Conservation (phyloP, 2,329 filamentous ascomycete genomes). For the Ophiosphaerella korrae region DNA sequence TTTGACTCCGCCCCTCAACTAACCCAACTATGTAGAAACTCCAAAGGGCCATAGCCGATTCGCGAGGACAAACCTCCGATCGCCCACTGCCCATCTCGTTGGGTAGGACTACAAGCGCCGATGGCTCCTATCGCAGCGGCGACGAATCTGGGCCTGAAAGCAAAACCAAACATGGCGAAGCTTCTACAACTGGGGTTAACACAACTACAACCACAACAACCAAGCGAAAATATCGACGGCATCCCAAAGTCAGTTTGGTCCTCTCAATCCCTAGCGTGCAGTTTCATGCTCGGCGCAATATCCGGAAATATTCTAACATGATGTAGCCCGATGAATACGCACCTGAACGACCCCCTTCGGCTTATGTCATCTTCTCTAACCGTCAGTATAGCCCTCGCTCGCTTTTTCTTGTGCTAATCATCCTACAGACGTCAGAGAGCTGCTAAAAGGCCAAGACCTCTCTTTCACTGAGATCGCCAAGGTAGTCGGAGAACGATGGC, state of each 20-base stretch:
- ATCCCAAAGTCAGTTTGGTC: slow-evolving; percentile 67
- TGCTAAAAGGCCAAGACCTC: slow-evolving; percentile 74
- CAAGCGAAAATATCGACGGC: slow-evolving; percentile 78
- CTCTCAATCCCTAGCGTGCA: neutral
- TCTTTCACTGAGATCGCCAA: slow-evolving; percentile 86
- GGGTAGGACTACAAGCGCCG: slow-evolving; percentile 57
- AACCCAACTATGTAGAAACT: slow-evolving; percentile 64
- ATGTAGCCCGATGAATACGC: slow-evolving; percentile 75
- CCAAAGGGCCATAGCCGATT: slow-evolving; percentile 80
- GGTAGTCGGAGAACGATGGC: slow-evolving; percentile 81
- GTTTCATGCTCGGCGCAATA: neutral
- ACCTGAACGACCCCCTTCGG: slow-evolving; percentile 78
- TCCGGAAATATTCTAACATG: slow-evolving; percentile 16
- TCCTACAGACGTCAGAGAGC: slow-evolving; percentile 71
- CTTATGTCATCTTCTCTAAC: slow-evolving; percentile 85
- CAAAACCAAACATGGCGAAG: slow-evolving; percentile 51
- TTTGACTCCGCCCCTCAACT: neutral
- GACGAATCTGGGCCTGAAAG: slow-evolving; percentile 56
- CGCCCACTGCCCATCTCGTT: slow-evolving; percentile 44
- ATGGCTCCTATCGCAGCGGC: slow-evolving; percentile 60
- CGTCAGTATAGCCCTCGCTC: slow-evolving; percentile 58
- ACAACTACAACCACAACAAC: slow-evolving; percentile 32
- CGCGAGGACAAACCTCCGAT: slow-evolving; percentile 59
- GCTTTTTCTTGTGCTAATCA: slow-evolving; percentile 19
- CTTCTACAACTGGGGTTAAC: slow-evolving; percentile 43